These are phyloP conservation scores for Botrytis fragariae DNA, from an alignment of 2,329 filamentous ascomycete species.

Conservation along the genomic window DNA sequence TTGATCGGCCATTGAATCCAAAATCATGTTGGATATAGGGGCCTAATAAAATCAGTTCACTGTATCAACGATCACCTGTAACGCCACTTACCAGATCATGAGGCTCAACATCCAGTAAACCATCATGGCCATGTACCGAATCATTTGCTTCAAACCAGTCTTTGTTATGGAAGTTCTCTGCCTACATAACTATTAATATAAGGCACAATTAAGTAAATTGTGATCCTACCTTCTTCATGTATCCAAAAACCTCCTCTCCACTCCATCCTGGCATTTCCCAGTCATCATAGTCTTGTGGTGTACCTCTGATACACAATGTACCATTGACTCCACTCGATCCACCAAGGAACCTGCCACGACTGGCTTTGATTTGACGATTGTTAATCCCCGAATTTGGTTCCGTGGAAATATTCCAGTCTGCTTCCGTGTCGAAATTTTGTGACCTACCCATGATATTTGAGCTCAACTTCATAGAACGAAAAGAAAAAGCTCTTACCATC, in stretches of 20 bases:
- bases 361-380: conserved; percentile 47
- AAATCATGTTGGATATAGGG: conserved; percentile 54
- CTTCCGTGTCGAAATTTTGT: conserved; percentile 47
- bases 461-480: background rate
- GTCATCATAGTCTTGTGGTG: conserved; percentile 52
- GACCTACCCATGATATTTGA: conserved; percentile 38
- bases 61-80: background rate
- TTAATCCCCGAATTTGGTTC: conserved; percentile 43
- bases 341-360: conserved; percentile 49
- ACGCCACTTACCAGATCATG: conserved; percentile 48
- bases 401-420: conserved; percentile 51
- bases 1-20: conserved; percentile 53
- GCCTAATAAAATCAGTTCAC: conserved; percentile 20
- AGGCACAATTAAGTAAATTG: background rate
- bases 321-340: conserved; percentile 51
- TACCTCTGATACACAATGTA: conserved; percentile 49
- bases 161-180: conserved; percentile 58
- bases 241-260: conserved; percentile 55
- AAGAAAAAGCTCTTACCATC: conserved; percentile 37
- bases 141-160: conserved; percentile 53
- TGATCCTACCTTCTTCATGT: conserved; percentile 51
- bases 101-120: conserved; percentile 54
- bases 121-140: conserved; percentile 49
- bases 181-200: conserved; percentile 34
- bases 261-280: conserved; percentile 56